Conservation (phyloP, 106 monocot species). For the Apostasia ramifera region DNA sequence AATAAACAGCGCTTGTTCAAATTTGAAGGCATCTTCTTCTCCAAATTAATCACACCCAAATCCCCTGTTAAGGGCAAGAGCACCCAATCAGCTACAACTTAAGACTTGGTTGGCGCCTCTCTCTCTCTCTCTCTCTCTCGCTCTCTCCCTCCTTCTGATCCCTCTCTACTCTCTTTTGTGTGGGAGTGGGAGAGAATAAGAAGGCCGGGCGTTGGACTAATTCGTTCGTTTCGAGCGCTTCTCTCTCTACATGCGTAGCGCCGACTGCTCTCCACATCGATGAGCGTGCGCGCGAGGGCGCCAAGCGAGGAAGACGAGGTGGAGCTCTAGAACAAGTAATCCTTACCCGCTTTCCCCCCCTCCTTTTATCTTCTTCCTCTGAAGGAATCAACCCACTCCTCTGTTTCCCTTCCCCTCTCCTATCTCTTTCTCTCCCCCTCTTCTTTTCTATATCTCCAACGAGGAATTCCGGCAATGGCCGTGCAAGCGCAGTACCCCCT, state of each 20-base stretch:
- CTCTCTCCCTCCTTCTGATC: too few species aligned
- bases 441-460: not conserved
- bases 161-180: too few species aligned
- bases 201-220: too few species aligned
- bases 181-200: too few species aligned
- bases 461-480: slow-evolving; percentile 35
- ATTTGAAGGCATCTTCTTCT: too few species aligned
- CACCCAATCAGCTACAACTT: too few species aligned
- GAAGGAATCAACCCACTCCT: not conserved
- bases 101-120: too few species aligned
- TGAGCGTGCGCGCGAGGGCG: slow-evolving; percentile 1
- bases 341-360: slow-evolving; percentile 1
- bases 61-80: too few species aligned
- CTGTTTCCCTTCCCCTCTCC: slow-evolving; percentile 1
- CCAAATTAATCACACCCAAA: too few species aligned
- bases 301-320: slow-evolving; percentile 1
- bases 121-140: too few species aligned
- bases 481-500: slow-evolving; percentile 63
- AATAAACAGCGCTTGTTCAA: too few species aligned
- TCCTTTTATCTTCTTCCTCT: not conserved
- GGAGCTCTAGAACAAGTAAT: not conserved
- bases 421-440: not conserved
- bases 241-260: not conserved
- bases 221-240: not conserved
- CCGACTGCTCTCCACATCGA: not conserved